Base-by-base conservation (phyloP, 805 yeast species). In the Candida nemodendra region DNA sequence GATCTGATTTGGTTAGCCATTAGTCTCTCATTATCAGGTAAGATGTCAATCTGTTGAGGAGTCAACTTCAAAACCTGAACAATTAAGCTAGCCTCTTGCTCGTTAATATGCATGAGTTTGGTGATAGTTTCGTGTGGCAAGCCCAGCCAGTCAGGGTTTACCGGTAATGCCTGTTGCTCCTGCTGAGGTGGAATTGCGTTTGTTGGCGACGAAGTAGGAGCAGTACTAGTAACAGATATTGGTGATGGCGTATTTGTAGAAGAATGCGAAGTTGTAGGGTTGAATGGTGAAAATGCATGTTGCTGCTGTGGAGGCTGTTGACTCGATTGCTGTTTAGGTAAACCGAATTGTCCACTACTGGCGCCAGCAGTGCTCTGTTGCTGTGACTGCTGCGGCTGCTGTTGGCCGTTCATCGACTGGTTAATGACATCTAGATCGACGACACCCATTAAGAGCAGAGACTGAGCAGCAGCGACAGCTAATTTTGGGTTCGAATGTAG, bases 391-490 rank as follows among this genome's bases (percentile, higher is more conserved):
- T 42, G 47, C 19, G 42, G 42, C 34, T 44, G 45, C 38, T 44
- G 46, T 44, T 48, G 51, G 16, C 39, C 45, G n/a, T 46, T 23
- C 60, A 57, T 52, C 12, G 85, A 76, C 43, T 78, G 76, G 24
- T 71, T 69, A n/a, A 84, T 77, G n/a, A 81, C 83, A 30, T 76
- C 79, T 26, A 72, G 68, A 55, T 83, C 85, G 16, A 84, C 76
- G 29, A 84, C 70, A 1, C 93, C 95, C 90, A 84, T 84, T 32
- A 83, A 67, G 14, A 84, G 62, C 44, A 84, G 65, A 2, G 89
- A 84, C 56, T 84, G 93, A 0, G 90, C 78, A 1, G 86, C 80
- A 1, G 85, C 72, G 2, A 78, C 64, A 3, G 89, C 82, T 28
- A 84, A 62, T 32, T 78, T 62, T 13, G 80, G 79, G 46, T 78